Evolutionary conservation across 148 eudicot genomes (phyloP).

Genomic region (Cornus suecica): DNA sequence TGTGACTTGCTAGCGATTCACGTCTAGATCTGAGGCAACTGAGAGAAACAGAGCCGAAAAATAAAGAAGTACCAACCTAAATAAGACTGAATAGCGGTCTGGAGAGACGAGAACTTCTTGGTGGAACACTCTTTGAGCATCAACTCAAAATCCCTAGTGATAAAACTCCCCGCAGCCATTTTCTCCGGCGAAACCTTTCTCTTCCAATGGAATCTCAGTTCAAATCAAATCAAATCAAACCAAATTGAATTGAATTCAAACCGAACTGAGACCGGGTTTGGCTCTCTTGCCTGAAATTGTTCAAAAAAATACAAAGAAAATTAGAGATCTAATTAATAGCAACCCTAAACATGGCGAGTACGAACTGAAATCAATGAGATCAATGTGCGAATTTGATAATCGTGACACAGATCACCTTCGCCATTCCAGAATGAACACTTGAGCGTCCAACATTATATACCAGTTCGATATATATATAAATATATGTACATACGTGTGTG

Average conservation of each 20-base stretch:
- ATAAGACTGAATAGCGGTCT: conserved; percentile 65
- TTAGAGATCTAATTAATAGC: not conserved
- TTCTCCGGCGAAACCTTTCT: not conserved
- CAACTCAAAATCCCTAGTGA: conserved; percentile 83
- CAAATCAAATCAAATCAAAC: too few species aligned
- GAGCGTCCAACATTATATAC: not conserved
- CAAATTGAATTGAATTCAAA: not conserved
- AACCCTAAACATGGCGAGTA: not conserved
- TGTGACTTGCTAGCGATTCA: not conserved
- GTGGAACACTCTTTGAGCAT: conserved; percentile 88
- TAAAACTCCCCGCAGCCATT: conserved; percentile 96
- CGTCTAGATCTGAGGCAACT: not conserved
- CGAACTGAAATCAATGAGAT: not conserved
- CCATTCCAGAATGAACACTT: not conserved
- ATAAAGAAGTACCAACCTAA: conserved; percentile 40
- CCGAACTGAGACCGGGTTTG: not conserved
- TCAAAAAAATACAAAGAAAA: not conserved
- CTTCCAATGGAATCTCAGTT: not conserved
- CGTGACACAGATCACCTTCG: not conserved
- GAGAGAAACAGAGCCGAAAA: not conserved
- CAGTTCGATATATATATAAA: not conserved
- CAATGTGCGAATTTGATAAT: not conserved
- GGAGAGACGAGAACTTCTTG: conserved; percentile 66
- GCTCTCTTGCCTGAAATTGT: not conserved
- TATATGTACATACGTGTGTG: too few species aligned